phyloP scores from a whole-genome alignment of 129 eudicot genomes.

The Smallanthus sonchifolius region DNA sequence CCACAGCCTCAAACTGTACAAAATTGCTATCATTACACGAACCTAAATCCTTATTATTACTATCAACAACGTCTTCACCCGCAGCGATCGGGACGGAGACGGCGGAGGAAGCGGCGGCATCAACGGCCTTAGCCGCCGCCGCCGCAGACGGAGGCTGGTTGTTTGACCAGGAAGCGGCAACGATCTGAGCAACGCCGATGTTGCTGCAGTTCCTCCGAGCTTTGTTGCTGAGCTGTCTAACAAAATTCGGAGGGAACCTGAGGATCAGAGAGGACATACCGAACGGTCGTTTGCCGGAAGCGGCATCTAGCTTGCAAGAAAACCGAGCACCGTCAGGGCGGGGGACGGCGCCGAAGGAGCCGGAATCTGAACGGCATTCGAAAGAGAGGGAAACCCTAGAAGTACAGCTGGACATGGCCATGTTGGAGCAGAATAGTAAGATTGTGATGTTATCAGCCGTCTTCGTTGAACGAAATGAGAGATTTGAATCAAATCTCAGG shows the following conservation, averaged over 20 bases:
- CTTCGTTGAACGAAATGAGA: neutral
- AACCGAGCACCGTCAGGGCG: conserved; percentile 37
- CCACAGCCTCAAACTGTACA: conserved; percentile 50
- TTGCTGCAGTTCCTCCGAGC: conserved; percentile 95
- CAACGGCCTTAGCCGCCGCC: conserved; percentile 52
- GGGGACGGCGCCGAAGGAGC: conserved; percentile 37
- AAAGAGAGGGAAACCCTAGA: conserved; percentile 50
- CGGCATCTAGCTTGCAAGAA: conserved; percentile 18
- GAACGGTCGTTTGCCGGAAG: conserved; percentile 17
- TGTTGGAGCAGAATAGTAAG: conserved; percentile 2
- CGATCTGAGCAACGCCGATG: conserved; percentile 92
- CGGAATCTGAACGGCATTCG: conserved; percentile 71
- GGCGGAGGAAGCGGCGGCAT: conserved; percentile 45
- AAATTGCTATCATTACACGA: conserved; percentile 22
- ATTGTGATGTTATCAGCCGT: conserved; percentile 9
- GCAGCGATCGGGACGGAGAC: conserved; percentile 39
- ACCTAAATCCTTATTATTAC: conserved; percentile 12
- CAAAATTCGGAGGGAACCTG: conserved; percentile 84
- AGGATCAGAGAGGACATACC: conserved; percentile 63
- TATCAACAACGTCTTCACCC: conserved; percentile 34
- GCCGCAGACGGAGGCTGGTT: conserved; percentile 45
- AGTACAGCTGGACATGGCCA: conserved; percentile 48
- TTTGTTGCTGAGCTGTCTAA: conserved; percentile 82
- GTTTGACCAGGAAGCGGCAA: conserved; percentile 95
- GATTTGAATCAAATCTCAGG: neutral